These are phyloP conservation scores for Ganoderma sinense DNA, from an alignment of 1,284 basidiomycete species.

Conservation along the genomic window DNA sequence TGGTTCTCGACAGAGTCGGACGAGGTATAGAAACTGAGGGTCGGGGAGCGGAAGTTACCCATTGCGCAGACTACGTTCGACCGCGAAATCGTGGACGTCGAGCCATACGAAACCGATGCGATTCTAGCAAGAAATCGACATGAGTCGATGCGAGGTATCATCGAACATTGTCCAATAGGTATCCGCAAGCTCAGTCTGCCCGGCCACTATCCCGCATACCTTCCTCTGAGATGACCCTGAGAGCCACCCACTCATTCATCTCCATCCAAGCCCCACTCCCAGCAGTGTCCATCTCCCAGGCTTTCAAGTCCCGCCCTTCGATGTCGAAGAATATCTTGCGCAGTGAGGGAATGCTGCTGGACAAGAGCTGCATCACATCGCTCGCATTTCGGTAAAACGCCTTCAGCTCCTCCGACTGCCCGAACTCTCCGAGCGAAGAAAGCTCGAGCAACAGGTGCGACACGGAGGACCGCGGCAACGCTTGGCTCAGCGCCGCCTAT, in stretches of 20 bases:
- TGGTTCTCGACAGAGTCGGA: too few relatives aligned
- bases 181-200: neutral
- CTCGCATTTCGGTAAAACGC: neutral
- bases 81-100: too few relatives aligned
- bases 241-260: neutral
- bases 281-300: neutral
- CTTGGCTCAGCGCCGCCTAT: neutral
- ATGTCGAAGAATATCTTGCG: constrained; percentile 1
- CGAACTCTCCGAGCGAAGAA: neutral
- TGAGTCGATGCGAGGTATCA: too few relatives aligned
- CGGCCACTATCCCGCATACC: neutral
- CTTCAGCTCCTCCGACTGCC: neutral
- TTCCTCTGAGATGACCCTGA: neutral
- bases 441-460: neutral
- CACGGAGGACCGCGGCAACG: neutral
- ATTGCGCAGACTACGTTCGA: too few relatives aligned
- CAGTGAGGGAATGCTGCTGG: neutral
- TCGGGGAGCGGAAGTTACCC: too few relatives aligned
- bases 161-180: neutral
- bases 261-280: neutral
- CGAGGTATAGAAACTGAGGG: too few relatives aligned
- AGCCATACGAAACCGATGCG: too few relatives aligned
- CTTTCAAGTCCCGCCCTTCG: neutral
- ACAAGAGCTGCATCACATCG: neutral
- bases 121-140: too few relatives aligned